A percentile compares a stretch with the other conserved stretches of the same genome.
Evolutionary conservation across 352 stramenopile species (phyloP).

Genomic region (Pythium rhizo-oryzae): DNA sequence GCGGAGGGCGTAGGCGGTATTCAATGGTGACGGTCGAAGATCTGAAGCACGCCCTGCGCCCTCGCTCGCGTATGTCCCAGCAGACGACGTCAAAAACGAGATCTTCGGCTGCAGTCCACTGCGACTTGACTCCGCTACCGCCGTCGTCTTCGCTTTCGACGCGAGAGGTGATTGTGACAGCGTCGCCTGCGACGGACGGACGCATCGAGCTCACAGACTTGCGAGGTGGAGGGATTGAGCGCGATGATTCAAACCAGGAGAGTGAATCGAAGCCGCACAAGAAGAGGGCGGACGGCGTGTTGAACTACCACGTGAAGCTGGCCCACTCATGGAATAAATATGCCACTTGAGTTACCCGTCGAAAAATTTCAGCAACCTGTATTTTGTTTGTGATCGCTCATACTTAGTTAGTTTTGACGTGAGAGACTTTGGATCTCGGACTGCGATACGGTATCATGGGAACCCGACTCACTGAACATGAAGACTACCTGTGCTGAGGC

Average conservation of each 20-base stretch:
- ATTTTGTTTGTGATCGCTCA: constrained; percentile 12
- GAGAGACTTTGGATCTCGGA: background rate
- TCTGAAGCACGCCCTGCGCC: constrained; percentile 40
- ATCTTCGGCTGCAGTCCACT: constrained; percentile 39
- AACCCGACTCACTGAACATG: constrained; percentile 15
- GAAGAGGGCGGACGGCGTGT: constrained; percentile 33
- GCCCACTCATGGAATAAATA: constrained; percentile 51
- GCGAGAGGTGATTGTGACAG: constrained; percentile 22
- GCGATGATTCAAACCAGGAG: constrained; percentile 26
- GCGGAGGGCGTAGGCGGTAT: constrained; percentile 29
- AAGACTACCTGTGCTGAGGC: background rate
- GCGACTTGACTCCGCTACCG: constrained; percentile 27
- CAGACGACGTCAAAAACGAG: constrained; percentile 3
- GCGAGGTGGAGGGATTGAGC: background rate
- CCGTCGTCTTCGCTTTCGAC: background rate
- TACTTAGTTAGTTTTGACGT: constrained; percentile 9
- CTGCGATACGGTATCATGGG: background rate
- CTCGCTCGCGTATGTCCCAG: constrained; percentile 24
- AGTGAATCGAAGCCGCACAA: constrained; percentile 8
- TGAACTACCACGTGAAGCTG: constrained; percentile 67
- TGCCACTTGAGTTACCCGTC: constrained; percentile 30
- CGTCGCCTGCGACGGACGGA: constrained; percentile 3
- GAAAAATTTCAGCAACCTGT: constrained; percentile 2
- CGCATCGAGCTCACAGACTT: constrained; percentile 34
- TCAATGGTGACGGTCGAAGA: constrained; percentile 54